Conservation (phyloP, 164 flowering plant genomes). For the Vitis cinerea region DNA sequence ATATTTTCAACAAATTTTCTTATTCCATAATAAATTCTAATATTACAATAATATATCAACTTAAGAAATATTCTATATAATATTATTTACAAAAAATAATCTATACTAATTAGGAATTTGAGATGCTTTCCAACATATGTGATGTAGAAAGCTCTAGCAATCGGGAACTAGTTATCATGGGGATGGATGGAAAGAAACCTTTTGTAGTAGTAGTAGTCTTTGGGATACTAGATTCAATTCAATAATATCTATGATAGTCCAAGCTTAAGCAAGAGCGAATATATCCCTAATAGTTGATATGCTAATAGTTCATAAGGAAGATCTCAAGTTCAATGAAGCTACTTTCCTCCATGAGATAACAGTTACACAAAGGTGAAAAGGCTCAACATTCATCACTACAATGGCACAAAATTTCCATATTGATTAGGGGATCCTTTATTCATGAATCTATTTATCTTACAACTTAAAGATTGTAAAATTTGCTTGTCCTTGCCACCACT, state of each 20-base stretch:
- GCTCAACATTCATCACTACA: too few relatives aligned
- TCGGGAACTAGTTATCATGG: slow-evolving; percentile 64
- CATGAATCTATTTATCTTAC: too few relatives aligned
- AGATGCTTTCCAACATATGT: background rate
- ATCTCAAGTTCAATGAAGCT: slow-evolving; percentile 47
- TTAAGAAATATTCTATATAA: too few relatives aligned
- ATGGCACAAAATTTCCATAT: too few relatives aligned
- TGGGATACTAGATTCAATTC: slow-evolving; percentile 26
- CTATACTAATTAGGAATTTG: background rate
- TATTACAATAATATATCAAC: too few relatives aligned
- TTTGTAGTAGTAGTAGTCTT: slow-evolving; percentile 58
- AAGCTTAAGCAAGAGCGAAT: background rate
- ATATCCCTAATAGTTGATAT: background rate
- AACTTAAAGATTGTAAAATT: too few relatives aligned
- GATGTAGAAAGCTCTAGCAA: slow-evolving; percentile 54
- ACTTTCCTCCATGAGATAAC: slow-evolving; percentile 59
- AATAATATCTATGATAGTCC: background rate
- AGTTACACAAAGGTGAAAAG: slow-evolving; percentile 47
- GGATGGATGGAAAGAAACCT: slow-evolving; percentile 48
- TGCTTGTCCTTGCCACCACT: too few relatives aligned
- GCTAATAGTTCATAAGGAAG: slow-evolving; percentile 39
- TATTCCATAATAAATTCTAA: too few relatives aligned
- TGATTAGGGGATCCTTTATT: too few relatives aligned
- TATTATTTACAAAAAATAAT: too few relatives aligned
- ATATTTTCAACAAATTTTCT: too few relatives aligned